phyloP scores from a whole-genome alignment of 2,329 filamentous ascomycete species.

The Raffaelea arxii region DNA sequence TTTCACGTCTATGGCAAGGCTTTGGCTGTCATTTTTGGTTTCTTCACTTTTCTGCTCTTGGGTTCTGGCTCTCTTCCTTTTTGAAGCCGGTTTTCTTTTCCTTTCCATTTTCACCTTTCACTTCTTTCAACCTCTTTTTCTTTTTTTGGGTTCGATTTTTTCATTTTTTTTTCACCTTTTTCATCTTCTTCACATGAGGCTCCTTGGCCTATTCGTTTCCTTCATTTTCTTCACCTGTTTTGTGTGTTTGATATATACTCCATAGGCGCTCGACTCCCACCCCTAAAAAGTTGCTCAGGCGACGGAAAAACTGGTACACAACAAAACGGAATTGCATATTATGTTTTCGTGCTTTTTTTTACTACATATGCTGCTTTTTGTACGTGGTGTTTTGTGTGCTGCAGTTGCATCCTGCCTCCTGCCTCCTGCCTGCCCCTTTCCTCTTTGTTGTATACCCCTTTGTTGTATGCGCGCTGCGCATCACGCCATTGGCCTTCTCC shows the following conservation, averaged over 20 bases:
- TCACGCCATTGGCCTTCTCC: too few species aligned
- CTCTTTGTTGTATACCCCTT: too few species aligned
- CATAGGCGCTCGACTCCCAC: conserved; percentile 12
- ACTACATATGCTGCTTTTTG: neutral
- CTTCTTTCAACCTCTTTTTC: neutral
- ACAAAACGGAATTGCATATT: conserved; percentile 12
- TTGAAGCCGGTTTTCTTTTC: neutral
- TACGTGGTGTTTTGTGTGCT: conserved; percentile 1
- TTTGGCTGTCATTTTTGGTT: conserved; percentile 10
- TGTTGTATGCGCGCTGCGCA: too few species aligned
- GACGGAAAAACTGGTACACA: conserved; percentile 10
- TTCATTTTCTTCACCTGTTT: neutral
- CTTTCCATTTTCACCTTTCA: neutral
- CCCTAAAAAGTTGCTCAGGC: conserved; percentile 10
- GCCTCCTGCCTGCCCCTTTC: neutral
- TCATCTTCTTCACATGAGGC: neutral
- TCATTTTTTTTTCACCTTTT: neutral
- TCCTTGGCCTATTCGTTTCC: neutral
- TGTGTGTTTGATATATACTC: conserved; percentile 13
- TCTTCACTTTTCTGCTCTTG: conserved; percentile 11
- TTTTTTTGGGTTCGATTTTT: neutral
- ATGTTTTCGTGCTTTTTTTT: neutral
- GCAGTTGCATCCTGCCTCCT: neutral
- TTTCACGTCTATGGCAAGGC: conserved; percentile 10
- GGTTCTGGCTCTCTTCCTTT: conserved; percentile 3